Evolutionary conservation across 805 yeast species (phyloP), one percentile per base, ranked within the genome.

Genomic region (Jamesozyma piceae): DNA sequence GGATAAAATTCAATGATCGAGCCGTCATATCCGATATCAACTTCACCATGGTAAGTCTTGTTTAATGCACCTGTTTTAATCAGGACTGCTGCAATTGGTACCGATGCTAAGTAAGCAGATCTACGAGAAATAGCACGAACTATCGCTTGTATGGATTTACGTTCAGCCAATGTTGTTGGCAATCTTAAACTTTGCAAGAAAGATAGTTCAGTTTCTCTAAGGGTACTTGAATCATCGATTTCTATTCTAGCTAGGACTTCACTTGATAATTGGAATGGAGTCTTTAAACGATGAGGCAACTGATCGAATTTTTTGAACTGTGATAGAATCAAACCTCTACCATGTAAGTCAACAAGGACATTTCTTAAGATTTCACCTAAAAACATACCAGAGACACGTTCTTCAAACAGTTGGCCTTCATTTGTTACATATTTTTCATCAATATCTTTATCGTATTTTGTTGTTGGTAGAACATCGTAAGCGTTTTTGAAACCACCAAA

Each of bases 11-110:
- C 95, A 39, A 90, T 82, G 43, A 90, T 92, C 2, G 95, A 81
- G 30, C 98, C 98, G 63, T 90, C 97, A 46, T 89, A 89, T 45
- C 97, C 97, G 50, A 92, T 77, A 62, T 90, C 97, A 39, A 90
- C 87, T 55, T 80, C 85, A 47, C 75, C 77, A 53, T 82, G 84
- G 52, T 68, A 71, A 39, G 58, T 57, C 34, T 69, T 70, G 44
- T 64, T 64, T 40, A 88, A 74, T 14, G 90, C 82, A 40, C 70
- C 72, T 1, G 89, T 81, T 63, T 77, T 77, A 41, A 72, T 66
- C 41, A 81, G 60, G 43, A 90, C 74, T 2, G 92, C 96, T 27
- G 95, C 90, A 44, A 90, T 71, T 44, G 96, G 95, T 37, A 88
- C 82, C 17, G 95, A 89, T 3, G 95, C 77, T 45, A 90, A 72